A percentile compares a stretch with the other conserved stretches of the same genome.
Evolutionary conservation across 177 flowering plant genomes (phyloP).

Genomic region (Telopea speciosissima): DNA sequence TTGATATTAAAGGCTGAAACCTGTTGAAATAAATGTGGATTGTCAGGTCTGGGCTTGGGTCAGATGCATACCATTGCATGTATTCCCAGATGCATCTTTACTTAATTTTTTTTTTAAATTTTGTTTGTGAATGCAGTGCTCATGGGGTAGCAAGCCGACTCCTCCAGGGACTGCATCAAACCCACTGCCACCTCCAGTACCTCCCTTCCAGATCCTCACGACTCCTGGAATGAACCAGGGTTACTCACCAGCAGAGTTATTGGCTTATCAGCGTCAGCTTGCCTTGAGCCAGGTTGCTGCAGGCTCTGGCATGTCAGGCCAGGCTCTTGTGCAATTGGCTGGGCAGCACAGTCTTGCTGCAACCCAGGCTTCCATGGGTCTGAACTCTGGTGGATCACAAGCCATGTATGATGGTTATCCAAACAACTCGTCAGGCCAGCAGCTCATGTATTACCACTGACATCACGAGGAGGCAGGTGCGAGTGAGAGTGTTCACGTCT

Average conservation of each 20-base stretch:
- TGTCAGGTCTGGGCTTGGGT: too few species aligned
- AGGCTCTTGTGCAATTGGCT: conserved; percentile 26
- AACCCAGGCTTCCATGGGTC: conserved; percentile 27
- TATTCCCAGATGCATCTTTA: too few species aligned
- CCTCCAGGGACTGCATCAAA: conserved; percentile 71
- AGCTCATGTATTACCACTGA: conserved; percentile 66
- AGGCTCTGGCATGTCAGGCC: conserved; percentile 31
- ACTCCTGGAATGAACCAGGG: conserved; percentile 30
- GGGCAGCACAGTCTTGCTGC: conserved; percentile 49
- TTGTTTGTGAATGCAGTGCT: conserved; percentile 49
- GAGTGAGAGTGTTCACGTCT: background rate
- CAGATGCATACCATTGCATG: too few species aligned
- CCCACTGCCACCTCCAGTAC: conserved; percentile 69
- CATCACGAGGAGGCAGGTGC: background rate
- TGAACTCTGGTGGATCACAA: conserved; percentile 38
- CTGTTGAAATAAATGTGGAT: too few species aligned
- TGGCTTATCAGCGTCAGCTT: conserved; percentile 43
- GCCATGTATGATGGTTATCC: conserved; percentile 61
- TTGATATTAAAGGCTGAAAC: too few species aligned
- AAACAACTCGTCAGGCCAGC: conserved; percentile 47
- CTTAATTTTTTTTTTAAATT: too few species aligned
- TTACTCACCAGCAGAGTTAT: conserved; percentile 32
- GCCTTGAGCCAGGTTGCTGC: conserved; percentile 35
- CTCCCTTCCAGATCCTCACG: conserved; percentile 23
- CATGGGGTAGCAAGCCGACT: conserved; percentile 97